Percentiles rank a stretch among this genome's conserved stretches.
phyloP scores from a whole-genome alignment of 768 basidiomycete species.

The Chalciporus piperatus region DNA sequence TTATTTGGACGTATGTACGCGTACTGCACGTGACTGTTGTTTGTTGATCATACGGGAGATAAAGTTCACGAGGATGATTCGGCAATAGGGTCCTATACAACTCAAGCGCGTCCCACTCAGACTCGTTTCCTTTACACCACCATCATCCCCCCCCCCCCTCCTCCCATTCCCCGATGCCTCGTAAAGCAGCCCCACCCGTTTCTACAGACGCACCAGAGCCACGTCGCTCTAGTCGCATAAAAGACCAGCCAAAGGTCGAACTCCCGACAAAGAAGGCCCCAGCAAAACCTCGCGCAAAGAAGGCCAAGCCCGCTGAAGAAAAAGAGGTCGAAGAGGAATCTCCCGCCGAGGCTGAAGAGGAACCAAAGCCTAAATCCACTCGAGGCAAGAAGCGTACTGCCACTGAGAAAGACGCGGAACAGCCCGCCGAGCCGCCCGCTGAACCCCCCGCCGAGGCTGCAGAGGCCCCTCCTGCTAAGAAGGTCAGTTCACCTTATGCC shows the following conservation, averaged over 20 bases:
- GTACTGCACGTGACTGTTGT: conserved; percentile 35
- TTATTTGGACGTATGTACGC: conserved; percentile 32
- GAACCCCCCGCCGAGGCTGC: conserved; percentile 26
- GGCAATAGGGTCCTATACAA: conserved; percentile 21
- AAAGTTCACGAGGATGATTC: conserved; percentile 24
- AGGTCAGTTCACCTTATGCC: conserved; percentile 40
- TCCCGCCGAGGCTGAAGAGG: conserved; percentile 27
- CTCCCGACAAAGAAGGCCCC: conserved; percentile 53
- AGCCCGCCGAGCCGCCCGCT: conserved; percentile 35
- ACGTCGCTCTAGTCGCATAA: conserved; percentile 74
- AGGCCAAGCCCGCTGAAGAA: conserved; percentile 35
- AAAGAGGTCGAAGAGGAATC: conserved; percentile 42
- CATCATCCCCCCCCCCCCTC: conserved; percentile 16
- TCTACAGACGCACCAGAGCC: conserved; percentile 43
- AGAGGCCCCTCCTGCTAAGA: conserved; percentile 60
- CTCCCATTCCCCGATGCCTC: conserved; percentile 49
- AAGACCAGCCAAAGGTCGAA: conserved; percentile 61
- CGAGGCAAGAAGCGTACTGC: conserved; percentile 55
- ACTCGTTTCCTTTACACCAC: neutral
- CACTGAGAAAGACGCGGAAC: conserved; percentile 39
- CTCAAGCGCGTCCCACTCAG: conserved; percentile 27
- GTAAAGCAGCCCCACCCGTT: conserved; percentile 56
- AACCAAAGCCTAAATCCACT: conserved; percentile 43
- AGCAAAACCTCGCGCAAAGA: conserved; percentile 58
- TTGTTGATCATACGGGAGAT: conserved; percentile 33